phyloP scores from a whole-genome alignment of 83 land plant genomes.

The Larix sibirica region DNA sequence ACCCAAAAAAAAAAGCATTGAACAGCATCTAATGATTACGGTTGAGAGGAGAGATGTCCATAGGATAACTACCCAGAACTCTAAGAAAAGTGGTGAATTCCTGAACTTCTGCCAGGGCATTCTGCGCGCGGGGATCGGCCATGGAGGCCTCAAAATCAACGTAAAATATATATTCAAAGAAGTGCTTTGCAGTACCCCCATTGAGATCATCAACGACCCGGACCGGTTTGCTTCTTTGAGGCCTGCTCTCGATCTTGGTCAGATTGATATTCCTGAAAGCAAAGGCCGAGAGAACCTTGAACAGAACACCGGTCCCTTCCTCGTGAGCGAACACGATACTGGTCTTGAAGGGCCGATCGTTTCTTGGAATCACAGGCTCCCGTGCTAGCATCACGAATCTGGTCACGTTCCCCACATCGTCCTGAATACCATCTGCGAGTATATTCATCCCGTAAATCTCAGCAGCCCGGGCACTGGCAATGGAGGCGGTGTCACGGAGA shows the following conservation, averaged over 20 bases:
- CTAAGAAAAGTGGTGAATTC: conserved; percentile 15
- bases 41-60: conserved; percentile 55
- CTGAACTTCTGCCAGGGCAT: conserved; percentile 56
- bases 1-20: no score
- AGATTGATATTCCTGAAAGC: conserved; percentile 75
- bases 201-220: conserved; percentile 68
- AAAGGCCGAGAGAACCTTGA: conserved; percentile 81
- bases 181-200: conserved; percentile 68
- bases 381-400: conserved; percentile 44
- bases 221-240: conserved; percentile 61
- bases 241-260: conserved; percentile 77
- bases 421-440: conserved; percentile 33
- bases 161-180: conserved; percentile 70
- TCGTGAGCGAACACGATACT: conserved; percentile 66
- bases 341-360: conserved; percentile 74
- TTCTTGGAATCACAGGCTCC: conserved; percentile 57
- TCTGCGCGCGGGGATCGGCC: conserved; percentile 53
- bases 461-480: conserved; percentile 33
- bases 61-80: conserved; percentile 62
- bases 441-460: conserved; percentile 37
- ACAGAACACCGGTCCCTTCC: conserved; percentile 64
- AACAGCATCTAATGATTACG: no score
- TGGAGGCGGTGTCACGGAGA: conserved; percentile 65
- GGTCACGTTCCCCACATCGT: conserved; percentile 37
- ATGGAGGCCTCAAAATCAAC: conserved; percentile 69